Conservation (phyloP, 805 yeast genomes). For the Saccharomycopsis selenospora region DNA sequence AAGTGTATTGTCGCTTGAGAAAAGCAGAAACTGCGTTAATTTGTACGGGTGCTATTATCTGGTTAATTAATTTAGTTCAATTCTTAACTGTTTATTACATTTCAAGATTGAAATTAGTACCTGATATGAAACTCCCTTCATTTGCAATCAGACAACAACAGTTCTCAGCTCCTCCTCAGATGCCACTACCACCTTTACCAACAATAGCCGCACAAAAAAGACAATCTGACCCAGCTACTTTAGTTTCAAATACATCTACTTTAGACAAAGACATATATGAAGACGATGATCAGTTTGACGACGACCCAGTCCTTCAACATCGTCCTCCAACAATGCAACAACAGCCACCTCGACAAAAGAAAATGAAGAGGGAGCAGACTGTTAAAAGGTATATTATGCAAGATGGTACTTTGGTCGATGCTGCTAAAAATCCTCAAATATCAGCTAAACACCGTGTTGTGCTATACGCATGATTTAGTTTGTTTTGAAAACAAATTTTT, state of each 20-base stretch:
- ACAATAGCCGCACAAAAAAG: slow-evolving; percentile 2
- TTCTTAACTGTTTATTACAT: slow-evolving; percentile 35
- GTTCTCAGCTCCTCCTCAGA: no score
- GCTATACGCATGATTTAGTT: background rate
- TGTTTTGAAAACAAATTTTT: no score
- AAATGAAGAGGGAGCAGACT: background rate
- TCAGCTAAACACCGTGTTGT: background rate
- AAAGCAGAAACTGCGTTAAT: slow-evolving; percentile 33
- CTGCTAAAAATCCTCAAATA: background rate
- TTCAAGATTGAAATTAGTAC: slow-evolving; percentile 26
- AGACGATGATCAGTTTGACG: no score
- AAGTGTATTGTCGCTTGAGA: slow-evolving; percentile 28
- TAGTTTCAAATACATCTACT: background rate
- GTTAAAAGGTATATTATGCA: background rate
- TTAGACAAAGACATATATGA: background rate
- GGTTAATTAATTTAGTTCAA: slow-evolving; percentile 34
- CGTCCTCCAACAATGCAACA: background rate
- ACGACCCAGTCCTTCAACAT: background rate
- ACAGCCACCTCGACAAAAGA: background rate
- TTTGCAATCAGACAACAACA: background rate
- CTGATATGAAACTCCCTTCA: background rate
- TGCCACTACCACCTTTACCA: background rate
- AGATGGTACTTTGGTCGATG: slow-evolving; percentile 1
- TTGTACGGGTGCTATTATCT: slow-evolving; percentile 33
- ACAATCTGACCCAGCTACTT: slow-evolving; percentile 8